Conservation (phyloP, 345 rosid genomes). For the Moricandia arvensis region DNA sequence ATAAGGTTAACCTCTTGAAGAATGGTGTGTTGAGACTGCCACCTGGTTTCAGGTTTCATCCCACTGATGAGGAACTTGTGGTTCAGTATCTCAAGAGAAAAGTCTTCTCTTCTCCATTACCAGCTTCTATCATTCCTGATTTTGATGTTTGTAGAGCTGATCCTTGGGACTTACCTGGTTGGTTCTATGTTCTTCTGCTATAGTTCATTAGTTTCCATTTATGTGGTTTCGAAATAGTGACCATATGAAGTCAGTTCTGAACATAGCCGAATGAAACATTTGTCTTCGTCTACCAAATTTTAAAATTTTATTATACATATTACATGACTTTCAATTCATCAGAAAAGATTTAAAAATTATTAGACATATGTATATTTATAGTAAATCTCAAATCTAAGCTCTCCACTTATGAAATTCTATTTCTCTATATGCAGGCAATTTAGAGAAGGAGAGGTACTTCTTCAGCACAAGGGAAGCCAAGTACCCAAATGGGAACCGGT, state of each 20-base stretch:
- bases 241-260: background rate
- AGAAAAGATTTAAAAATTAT: too few species aligned
- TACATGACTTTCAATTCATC: background rate
- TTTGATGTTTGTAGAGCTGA: conserved; percentile 92
- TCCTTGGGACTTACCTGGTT: conserved; percentile 99
- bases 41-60: conserved; percentile 96
- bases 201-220: background rate
- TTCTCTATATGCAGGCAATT: conserved; percentile 54
- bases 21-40: conserved; percentile 80
- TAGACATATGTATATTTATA: too few species aligned
- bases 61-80: conserved; percentile 91
- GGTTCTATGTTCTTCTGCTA: background rate
- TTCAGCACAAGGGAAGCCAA: conserved; percentile 90
- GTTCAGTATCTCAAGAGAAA: conserved; percentile 80
- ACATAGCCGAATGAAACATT: background rate
- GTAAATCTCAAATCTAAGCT: background rate
- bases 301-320: background rate
- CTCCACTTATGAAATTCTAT: background rate
- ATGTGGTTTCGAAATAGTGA: background rate
- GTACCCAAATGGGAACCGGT: conserved; percentile 89
- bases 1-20: conserved; percentile 61
- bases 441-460: conserved; percentile 90
- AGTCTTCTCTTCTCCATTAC: conserved; percentile 68
- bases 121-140: conserved; percentile 91
- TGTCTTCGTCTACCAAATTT: too few species aligned